Base-by-base conservation (phyloP, 2,329 filamentous ascomycete genomes). In the Chrysosphaeria jannelii region DNA sequence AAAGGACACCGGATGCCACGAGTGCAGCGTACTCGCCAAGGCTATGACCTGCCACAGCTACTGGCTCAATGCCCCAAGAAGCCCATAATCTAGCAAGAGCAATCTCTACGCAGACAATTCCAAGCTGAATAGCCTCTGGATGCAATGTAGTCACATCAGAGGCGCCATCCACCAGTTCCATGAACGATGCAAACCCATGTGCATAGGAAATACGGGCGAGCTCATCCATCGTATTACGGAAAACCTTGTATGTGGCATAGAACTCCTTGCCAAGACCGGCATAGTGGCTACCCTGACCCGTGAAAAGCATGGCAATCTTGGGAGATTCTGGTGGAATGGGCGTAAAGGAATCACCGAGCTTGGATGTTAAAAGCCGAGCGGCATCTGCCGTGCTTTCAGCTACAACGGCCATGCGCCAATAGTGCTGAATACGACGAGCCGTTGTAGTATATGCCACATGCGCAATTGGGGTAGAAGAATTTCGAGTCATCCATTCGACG, bases 11-110 rank as follows among this genome's bases (percentile, higher is more conserved):
- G 25, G 69, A 64, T 19, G 64, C 52, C 34, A 70, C 54, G 8
- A 76, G 54, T 19, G 69, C 68, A 18, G 69, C 66, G 34, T 74
- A 75, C 39, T 76, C 68, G 25, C 69, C 69, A 14, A 76, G 45
- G 33, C 64, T 71, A 40, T 62, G 58, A 10, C 58, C 58, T 9
- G 62, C 38, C 2, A 63, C 57, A 5, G 46, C 55, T 10, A 53
- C 48, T 3, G 58, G 57, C 20, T 39, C 42, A 26, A 64, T 43
- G 18, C 55, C 57, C 50, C 54, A 57, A 2, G 51, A 53, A n/a
- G 31, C 36, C 57, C 57, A 64, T 2, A 62, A 42, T 19, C 46
- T 47, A 4, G 50, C 50, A 8, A 64, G 41, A 5, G 59, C 57
- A 44, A 60, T 62, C 39, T 64, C 51, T 21, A 59, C 48, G 27